phyloP scores from a whole-genome alignment of 1,284 basidiomycete genomes.

The Inonotus hispidus region DNA sequence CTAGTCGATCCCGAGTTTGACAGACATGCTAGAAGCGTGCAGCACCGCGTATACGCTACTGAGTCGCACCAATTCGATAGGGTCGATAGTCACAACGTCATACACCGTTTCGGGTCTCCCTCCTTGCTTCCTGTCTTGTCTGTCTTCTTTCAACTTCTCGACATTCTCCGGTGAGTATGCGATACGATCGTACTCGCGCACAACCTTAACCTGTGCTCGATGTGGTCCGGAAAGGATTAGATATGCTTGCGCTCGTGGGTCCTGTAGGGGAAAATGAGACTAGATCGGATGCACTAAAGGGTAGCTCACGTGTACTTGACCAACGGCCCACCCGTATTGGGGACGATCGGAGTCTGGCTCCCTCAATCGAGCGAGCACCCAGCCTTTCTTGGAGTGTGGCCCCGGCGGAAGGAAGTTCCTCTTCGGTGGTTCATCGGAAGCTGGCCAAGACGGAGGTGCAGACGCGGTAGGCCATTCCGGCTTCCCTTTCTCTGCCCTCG shows the following conservation, averaged over 20 bases:
- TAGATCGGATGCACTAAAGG: not conserved
- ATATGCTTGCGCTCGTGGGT: slow-evolving; percentile 1
- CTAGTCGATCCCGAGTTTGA: no score
- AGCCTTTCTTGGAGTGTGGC: slow-evolving; percentile 11
- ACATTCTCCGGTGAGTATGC: slow-evolving; percentile 6
- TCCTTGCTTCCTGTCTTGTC: not conserved
- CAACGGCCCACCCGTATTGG: slow-evolving; percentile 10
- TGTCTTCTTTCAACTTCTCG: not conserved
- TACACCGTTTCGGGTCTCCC: not conserved
- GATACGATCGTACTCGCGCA: slow-evolving; percentile 10
- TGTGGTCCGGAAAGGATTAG: slow-evolving; percentile 13
- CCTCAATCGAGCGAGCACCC: slow-evolving; percentile 10
- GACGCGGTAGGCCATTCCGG: slow-evolving; percentile 4
- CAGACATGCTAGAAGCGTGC: not conserved
- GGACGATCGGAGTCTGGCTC: slow-evolving; percentile 2
- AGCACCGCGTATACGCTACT: not conserved
- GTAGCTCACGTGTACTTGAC: slow-evolving; percentile 6
- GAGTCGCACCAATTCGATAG: not conserved
- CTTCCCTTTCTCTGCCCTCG: not conserved
- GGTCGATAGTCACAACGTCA: not conserved
- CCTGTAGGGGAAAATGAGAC: not conserved
- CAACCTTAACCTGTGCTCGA: not conserved
- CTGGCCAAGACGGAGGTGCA: not conserved
- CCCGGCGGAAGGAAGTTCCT: not conserved
- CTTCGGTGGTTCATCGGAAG: not conserved